Base-by-base conservation (phyloP, 1,284 basidiomycete genomes). In the Hemileia vastatrix region DNA sequence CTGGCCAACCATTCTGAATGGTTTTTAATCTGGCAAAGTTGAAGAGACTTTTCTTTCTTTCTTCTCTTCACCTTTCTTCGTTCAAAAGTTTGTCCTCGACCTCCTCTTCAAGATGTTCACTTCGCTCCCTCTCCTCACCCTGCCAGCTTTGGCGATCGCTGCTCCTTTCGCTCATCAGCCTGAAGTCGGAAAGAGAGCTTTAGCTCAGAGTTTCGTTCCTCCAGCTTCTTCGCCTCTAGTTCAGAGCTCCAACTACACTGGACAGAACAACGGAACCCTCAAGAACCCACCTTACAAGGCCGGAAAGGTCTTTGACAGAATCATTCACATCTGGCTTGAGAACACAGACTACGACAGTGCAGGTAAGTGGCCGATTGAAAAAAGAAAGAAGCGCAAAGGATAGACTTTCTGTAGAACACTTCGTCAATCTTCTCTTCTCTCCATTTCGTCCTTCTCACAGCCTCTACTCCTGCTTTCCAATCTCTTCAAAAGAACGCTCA, bases 281-380 rank as follows among this genome's bases (percentile, higher is more conserved):
- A 66, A 73, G 8, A 77, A 78, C 63, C 55, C 67, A 9, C 66
- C 72, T 4, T 63, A 77, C 48, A 79, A 81, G 21, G 54, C 72
- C 0, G 80, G 83, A 54, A 73, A 75, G 55, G 77, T 73, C 6
- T 84, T 84, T 69, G 79, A 84, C 68, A 77, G 81, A 5, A 78
- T 82, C 71, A 77, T 83, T 63, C 79, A 76, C 24, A 63, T 69
- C 50, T 83, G 81, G 80, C 72, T 84, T 31, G 83, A 84, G 71
- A 85, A 85, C 72, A 83, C 80, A 36, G 79, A 85, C 68, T 85
- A 74, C 68, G 69, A 67, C 45, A 52, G 68, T 33, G 73, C 73
- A n/a, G n/a, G n/a, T n/a, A n/a, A n/a, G n/a, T 13, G 54, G 43
- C 15, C n/a, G 23, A 18, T 18, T 21, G 11, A 23, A 27, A 19